Conservation (phyloP, 768 basidiomycete genomes). For the Lyophyllum semitale region DNA sequence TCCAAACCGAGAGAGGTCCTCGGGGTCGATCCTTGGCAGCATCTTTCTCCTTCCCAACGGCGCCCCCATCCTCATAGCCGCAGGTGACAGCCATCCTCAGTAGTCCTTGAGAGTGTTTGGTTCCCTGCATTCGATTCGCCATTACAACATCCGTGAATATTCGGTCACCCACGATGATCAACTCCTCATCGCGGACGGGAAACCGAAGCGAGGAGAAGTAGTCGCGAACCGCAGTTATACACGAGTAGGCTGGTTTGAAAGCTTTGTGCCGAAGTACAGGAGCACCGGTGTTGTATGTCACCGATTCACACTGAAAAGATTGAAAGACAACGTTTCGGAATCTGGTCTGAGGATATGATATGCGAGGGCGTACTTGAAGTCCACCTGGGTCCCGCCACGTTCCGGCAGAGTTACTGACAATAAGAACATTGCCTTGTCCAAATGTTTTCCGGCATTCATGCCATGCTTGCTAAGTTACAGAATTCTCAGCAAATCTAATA, state of each 20-base stretch:
- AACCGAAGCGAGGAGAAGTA: conserved; percentile 70
- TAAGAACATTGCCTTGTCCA: conserved; percentile 75
- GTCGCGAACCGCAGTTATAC: conserved; percentile 64
- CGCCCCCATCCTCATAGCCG: conserved; percentile 27
- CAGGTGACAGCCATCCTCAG: conserved; percentile 17
- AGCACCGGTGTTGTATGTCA: conserved; percentile 71
- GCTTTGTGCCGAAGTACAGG: conserved; percentile 80
- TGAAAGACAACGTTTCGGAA: background rate
- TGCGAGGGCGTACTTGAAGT: conserved; percentile 63
- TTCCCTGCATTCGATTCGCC: conserved; percentile 67
- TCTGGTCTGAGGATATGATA: background rate
- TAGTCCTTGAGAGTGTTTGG: conserved; percentile 8
- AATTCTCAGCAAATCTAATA: background rate
- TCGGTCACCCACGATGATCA: conserved; percentile 89
- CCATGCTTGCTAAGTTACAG: conserved; percentile 68
- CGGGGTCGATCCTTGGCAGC: conserved; percentile 10
- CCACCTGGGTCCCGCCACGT: conserved; percentile 74
- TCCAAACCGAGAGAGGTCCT: conserved; percentile 72
- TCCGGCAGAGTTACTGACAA: conserved; percentile 95
- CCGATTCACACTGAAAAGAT: conserved; percentile 77
- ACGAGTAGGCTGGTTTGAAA: conserved; percentile 81
- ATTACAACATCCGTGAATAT: conserved; percentile 91
- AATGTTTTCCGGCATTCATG: conserved; percentile 69
- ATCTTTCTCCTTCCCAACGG: conserved; percentile 26
- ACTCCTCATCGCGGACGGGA: conserved; percentile 61